Conservation (phyloP, 148 eudicot species). For the Rhododendron ovatum region DNA sequence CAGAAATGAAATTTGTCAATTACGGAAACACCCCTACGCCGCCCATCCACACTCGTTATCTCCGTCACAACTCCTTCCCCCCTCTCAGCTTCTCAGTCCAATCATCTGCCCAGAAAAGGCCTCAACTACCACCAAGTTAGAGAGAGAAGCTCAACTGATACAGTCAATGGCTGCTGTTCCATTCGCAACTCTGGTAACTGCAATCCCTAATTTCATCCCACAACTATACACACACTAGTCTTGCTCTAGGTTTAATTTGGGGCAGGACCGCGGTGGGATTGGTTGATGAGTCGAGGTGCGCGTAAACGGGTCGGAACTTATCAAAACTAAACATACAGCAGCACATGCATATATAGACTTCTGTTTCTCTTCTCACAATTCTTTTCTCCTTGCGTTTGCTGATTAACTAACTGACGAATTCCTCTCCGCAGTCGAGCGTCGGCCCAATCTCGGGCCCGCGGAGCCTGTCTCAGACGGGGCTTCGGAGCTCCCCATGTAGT, state of each 20-base stretch:
- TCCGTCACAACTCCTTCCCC: background rate
- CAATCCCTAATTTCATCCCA: constrained; percentile 6
- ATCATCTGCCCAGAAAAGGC: background rate
- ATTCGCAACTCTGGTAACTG: constrained; percentile 35
- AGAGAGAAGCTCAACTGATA: background rate
- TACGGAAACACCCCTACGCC: background rate
- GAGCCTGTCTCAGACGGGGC: constrained; percentile 21
- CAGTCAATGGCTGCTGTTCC: constrained; percentile 53
- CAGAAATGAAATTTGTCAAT: background rate
- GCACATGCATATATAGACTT: background rate
- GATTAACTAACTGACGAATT: background rate
- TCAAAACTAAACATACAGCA: background rate
- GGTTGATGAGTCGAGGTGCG: too few relatives aligned
- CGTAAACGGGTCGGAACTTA: too few relatives aligned
- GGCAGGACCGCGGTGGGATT: too few relatives aligned
- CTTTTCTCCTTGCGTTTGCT: background rate
- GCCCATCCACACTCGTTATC: constrained; percentile 1
- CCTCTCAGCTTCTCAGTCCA: constrained; percentile 3
- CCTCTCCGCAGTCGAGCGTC: constrained; percentile 43
- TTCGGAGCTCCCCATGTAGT: background rate
- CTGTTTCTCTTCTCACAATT: background rate
- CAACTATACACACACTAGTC: background rate
- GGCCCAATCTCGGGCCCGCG: constrained; percentile 38
- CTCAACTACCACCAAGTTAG: background rate
- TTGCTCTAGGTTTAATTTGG: too few relatives aligned